Evolutionary conservation across 2,329 filamentous ascomycete genomes (phyloP), one percentile per base, ranked within the genome.

Genomic region (Zelopaecilomyces penicillatus): DNA sequence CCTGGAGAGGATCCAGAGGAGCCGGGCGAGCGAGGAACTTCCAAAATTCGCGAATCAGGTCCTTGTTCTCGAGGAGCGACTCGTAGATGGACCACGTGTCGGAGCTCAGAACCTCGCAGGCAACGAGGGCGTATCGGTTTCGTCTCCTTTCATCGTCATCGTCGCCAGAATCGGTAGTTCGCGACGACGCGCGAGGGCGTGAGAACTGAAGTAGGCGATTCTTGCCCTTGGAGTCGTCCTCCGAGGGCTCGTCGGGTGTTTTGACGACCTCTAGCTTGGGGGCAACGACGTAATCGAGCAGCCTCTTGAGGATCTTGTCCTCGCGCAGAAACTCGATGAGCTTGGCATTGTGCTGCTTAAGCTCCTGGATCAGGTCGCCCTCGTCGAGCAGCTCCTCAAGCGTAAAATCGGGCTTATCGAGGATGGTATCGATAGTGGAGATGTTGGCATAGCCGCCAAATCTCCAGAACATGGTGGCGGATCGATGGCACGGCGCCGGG

Each of bases 391-490:
- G 76, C 64, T 97, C 91, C 68, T 98, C 93, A 54, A 97, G 83
- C 42, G 87, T 89, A 63, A 96, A 90, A 68, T 95, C 87, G 57
- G 94, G 82, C 68, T 95, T 95, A 65, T 98, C 93, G 65, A 98
- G 88, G 61, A 98, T 87, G 56, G 84, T 89, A 69, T 97, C 93
- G 68, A 98, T 88, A 62, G 90, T 85, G 59, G 91, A 96, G 69
- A 95, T 85, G 76, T 88, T 95, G 75, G 90, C 87, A 77, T 97
- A 97, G 63, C 89, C 89, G 77, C 93, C 91, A 77, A 97, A 98
- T 71, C 91, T 85, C 93, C 93, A 98, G 71, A 98, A 98, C 93
- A 98, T 98, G 74, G 68, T 91, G 82, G 62, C 64, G 58, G 57
- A 45, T 50, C 54, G 57, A 52, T 50, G 55, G 57, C 56, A 58